Evolutionary conservation across 805 yeast genomes (phyloP).

Genomic region (Danielia reshetovae): DNA sequence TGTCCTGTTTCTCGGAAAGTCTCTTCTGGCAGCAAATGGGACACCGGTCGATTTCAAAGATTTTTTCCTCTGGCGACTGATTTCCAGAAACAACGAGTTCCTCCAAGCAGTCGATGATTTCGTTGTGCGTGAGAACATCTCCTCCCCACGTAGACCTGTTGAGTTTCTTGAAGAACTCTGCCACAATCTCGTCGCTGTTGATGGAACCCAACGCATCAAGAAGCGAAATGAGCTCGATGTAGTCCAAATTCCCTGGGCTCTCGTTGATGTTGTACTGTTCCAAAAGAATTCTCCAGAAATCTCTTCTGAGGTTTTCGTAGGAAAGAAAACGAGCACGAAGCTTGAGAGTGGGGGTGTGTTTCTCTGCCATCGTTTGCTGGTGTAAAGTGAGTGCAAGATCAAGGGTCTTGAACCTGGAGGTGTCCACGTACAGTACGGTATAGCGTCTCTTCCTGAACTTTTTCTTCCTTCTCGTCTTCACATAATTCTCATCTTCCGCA

Average conservation of each 20-base stretch:
- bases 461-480: conserved; percentile 25
- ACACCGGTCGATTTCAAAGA: conserved; percentile 65
- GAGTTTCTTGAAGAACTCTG: conserved; percentile 46
- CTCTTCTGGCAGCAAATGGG: conserved; percentile 74
- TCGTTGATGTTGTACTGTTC: conserved; percentile 48
- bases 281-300: conserved; percentile 66
- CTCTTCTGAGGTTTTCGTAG: conserved; percentile 57
- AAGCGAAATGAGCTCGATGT: conserved; percentile 59
- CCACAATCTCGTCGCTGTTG: conserved; percentile 51
- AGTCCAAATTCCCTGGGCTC: conserved; percentile 35
- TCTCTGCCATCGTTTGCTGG: conserved; percentile 29
- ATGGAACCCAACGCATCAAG: conserved; percentile 60
- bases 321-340: conserved; percentile 64
- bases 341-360: conserved; percentile 51
- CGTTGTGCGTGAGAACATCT: conserved; percentile 41
- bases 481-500: conserved; percentile 28
- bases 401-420: conserved; percentile 41
- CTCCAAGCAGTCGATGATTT: conserved; percentile 47
- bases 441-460: conserved; percentile 30
- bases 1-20: conserved; percentile 47
- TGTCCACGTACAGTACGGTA: conserved; percentile 29
- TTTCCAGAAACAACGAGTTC: conserved; percentile 24
- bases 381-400: conserved; percentile 32
- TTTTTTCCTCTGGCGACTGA: conserved; percentile 26
- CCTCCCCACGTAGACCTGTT: conserved; percentile 51